phyloP scores from a whole-genome alignment of 75 land plant species.

The Selaginella tamariscina region DNA sequence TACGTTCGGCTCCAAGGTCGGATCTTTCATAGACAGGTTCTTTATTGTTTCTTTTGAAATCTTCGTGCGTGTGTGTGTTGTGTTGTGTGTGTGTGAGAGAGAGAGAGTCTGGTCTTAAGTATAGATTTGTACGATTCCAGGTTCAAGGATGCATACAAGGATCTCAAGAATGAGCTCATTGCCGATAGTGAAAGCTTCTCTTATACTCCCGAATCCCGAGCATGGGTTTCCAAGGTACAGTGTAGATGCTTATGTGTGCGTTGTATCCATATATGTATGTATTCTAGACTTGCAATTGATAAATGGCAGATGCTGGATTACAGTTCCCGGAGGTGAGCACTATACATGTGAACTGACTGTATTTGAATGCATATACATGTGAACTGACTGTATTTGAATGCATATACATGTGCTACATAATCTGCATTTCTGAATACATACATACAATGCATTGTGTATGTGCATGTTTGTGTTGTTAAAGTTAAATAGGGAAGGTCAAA shows the following conservation, averaged over 20 bases:
- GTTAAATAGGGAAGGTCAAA: too few species aligned
- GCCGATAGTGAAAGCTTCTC: conserved; percentile 49
- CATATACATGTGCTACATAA: background rate
- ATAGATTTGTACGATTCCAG: too few species aligned
- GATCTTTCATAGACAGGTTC: too few species aligned
- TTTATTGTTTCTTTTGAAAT: too few species aligned
- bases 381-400: background rate
- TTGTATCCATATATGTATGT: too few species aligned
- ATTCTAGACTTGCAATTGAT: background rate
- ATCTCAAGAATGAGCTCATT: conserved; percentile 59
- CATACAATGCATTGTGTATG: background rate
- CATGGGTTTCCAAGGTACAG: conserved; percentile 72
- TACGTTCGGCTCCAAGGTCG: too few species aligned
- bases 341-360: too few species aligned
- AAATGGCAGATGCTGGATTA: conserved; percentile 84
- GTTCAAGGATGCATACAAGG: conserved; percentile 43
- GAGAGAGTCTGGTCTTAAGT: too few species aligned
- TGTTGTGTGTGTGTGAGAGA: too few species aligned
- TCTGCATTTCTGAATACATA: background rate
- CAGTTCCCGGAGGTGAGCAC: conserved; percentile 97
- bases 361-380: background rate
- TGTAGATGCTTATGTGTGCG: too few species aligned
- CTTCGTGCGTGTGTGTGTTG: too few species aligned
- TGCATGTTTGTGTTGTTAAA: too few species aligned
- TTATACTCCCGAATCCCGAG: conserved; percentile 52